Conservation (phyloP, 2,329 filamentous ascomycete genomes). For the Ilyonectria robusta region DNA sequence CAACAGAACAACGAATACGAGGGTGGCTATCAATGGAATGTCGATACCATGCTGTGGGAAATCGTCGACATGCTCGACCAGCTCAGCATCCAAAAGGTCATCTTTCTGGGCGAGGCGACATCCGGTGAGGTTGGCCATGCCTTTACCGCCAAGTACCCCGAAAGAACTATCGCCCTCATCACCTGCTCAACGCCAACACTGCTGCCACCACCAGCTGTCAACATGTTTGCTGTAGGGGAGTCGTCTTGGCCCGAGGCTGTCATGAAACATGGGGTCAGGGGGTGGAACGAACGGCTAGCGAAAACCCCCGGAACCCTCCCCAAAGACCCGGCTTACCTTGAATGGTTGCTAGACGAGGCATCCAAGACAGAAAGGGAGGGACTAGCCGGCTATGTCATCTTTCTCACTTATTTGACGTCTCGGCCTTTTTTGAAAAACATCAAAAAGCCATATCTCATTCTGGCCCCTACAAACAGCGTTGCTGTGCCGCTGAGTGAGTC, state of each 20-base stretch:
- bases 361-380: not conserved
- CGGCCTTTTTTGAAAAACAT: constrained; percentile 2
- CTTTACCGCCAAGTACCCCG: constrained; percentile 6
- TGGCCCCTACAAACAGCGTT: constrained; percentile 4
- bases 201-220: not conserved
- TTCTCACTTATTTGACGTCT: not conserved
- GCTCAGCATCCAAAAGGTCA: not conserved
- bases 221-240: constrained; percentile 1
- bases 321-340: not conserved
- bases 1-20: constrained; percentile 2
- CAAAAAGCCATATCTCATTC: constrained; percentile 3
- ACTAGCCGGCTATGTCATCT: constrained; percentile 6
- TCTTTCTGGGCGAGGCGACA: constrained; percentile 7
- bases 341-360: constrained; percentile 1
- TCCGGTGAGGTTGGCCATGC: constrained; percentile 1
- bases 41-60: constrained; percentile 8
- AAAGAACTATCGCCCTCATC: not conserved
- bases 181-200: constrained; percentile 6
- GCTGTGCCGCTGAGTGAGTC: constrained; percentile 2
- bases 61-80: constrained; percentile 16
- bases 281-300: constrained; percentile 1
- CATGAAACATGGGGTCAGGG: not conserved
- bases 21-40: constrained; percentile 1
- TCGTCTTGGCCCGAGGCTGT: not conserved
- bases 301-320: constrained; percentile 1